These are phyloP conservation scores for Parsonsia alboflavescens DNA, from an alignment of 257 asterid species.

Conservation along the genomic window DNA sequence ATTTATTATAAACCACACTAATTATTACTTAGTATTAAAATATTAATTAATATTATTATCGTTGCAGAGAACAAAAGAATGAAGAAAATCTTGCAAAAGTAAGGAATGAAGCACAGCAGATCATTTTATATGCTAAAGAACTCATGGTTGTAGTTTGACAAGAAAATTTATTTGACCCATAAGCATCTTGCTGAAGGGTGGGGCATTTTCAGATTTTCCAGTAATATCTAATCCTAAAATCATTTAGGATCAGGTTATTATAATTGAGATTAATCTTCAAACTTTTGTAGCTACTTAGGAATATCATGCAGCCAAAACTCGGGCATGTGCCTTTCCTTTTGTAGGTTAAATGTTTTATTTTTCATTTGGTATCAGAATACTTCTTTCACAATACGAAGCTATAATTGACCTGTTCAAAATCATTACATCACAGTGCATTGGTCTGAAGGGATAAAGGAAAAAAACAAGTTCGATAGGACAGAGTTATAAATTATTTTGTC, in stretches of 20 bases:
- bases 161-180: not conserved
- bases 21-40: too few relatives aligned
- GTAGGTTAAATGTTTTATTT: not conserved
- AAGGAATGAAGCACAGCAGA: not conserved
- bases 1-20: too few relatives aligned
- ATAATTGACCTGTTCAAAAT: not conserved
- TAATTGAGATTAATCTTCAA: not conserved
- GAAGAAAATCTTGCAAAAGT: not conserved
- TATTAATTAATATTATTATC: too few relatives aligned
- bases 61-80: too few relatives aligned
- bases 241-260: not conserved
- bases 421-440: not conserved
- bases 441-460: too few relatives aligned
- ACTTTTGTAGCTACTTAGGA: not conserved
- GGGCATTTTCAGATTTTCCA: not conserved
- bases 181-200: not conserved
- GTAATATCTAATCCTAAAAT: not conserved
- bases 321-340: not conserved
- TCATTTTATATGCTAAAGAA: not conserved
- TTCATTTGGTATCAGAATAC: not conserved
- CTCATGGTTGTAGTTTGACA: not conserved
- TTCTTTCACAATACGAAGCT: not conserved
- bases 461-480: too few relatives aligned
- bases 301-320: not conserved
- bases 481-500: too few relatives aligned